Percentiles rank a stretch among this genome's conserved stretches.
These are phyloP conservation scores for Akanthomyces muscarius DNA, from an alignment of 2,329 filamentous ascomycete genomes.

Conservation along the genomic window DNA sequence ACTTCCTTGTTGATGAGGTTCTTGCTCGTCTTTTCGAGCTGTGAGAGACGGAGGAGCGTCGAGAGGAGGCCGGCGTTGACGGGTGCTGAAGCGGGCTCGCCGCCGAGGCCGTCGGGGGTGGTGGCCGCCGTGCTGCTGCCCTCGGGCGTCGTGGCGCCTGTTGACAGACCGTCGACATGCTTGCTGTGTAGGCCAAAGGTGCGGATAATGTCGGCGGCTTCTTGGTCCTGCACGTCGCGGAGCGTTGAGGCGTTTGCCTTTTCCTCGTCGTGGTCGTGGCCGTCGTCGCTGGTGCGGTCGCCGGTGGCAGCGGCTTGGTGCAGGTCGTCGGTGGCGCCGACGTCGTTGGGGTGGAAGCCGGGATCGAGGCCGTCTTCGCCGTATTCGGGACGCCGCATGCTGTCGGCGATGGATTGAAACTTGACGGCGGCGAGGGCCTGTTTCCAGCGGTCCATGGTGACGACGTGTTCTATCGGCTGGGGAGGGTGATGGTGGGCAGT, in stretches of 20 bases:
- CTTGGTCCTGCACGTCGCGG: slow-evolving; percentile 11
- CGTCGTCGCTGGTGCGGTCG: background rate
- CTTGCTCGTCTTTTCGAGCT: slow-evolving; percentile 10
- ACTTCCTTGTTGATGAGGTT: slow-evolving; percentile 7
- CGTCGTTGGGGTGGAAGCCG: background rate
- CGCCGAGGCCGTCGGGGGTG: background rate
- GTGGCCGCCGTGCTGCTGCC: background rate
- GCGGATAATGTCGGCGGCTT: slow-evolving; percentile 5
- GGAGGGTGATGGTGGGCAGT: background rate
- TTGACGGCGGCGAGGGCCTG: background rate
- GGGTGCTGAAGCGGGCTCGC: background rate
- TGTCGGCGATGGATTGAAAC: slow-evolving; percentile 8
- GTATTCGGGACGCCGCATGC: slow-evolving; percentile 6
- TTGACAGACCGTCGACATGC: background rate
- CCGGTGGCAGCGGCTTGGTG: background rate
- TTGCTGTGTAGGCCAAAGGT: slow-evolving; percentile 2
- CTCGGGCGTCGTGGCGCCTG: background rate
- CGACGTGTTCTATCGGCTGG: background rate
- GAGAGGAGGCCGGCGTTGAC: slow-evolving; percentile 7
- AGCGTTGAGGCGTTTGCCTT: background rate
- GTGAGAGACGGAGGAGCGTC: slow-evolving; percentile 4
- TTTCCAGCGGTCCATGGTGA: slow-evolving; percentile 15
- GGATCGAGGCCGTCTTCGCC: slow-evolving; percentile 14
- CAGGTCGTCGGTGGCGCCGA: slow-evolving; percentile 4
- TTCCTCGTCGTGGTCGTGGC: background rate